Percentiles rank a stretch among this genome's conserved stretches.
phyloP scores from a whole-genome alignment of 768 basidiomycete species.

The Tylopilus rubrobrunneus region DNA sequence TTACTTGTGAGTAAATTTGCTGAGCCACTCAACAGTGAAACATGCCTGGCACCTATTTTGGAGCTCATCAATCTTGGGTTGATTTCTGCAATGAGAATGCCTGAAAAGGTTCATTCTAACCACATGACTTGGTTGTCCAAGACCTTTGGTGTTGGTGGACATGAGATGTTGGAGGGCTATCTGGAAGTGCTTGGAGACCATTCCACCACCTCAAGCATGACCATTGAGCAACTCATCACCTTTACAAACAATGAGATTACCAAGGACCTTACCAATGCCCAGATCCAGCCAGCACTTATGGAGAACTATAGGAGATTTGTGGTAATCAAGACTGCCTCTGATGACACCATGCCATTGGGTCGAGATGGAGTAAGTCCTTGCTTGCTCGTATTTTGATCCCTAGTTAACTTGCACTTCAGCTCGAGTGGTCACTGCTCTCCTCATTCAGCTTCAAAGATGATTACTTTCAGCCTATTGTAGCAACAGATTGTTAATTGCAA shows the following conservation, averaged over 20 bases:
- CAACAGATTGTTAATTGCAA: not conserved
- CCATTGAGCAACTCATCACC: slow-evolving; percentile 30
- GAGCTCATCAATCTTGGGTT: slow-evolving; percentile 47
- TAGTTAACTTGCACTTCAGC: slow-evolving; percentile 32
- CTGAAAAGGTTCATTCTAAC: slow-evolving; percentile 32
- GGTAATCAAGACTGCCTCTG: slow-evolving; percentile 43
- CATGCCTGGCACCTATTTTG: slow-evolving; percentile 20
- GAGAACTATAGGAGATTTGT: slow-evolving; percentile 62
- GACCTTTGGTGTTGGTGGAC: slow-evolving; percentile 24
- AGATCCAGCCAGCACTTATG: slow-evolving; percentile 62
- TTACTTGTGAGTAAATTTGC: not conserved
- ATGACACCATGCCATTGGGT: slow-evolving; percentile 25
- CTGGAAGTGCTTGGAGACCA: slow-evolving; percentile 23
- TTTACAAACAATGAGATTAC: slow-evolving; percentile 45
- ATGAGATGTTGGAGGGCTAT: slow-evolving; percentile 41
- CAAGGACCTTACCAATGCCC: slow-evolving; percentile 49
- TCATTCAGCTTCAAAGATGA: slow-evolving; percentile 60
- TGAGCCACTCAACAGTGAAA: slow-evolving; percentile 6
- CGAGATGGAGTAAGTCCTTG: slow-evolving; percentile 44
- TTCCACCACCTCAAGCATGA: slow-evolving; percentile 32
- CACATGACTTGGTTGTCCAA: slow-evolving; percentile 25
- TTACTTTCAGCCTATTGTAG: slow-evolving; percentile 31
- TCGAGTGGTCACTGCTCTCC: slow-evolving; percentile 49
- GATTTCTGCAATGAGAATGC: slow-evolving; percentile 50
- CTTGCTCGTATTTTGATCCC: not conserved